Evolutionary conservation across 345 rosid genomes (phyloP).

Genomic region (Nasturtium officinale): DNA sequence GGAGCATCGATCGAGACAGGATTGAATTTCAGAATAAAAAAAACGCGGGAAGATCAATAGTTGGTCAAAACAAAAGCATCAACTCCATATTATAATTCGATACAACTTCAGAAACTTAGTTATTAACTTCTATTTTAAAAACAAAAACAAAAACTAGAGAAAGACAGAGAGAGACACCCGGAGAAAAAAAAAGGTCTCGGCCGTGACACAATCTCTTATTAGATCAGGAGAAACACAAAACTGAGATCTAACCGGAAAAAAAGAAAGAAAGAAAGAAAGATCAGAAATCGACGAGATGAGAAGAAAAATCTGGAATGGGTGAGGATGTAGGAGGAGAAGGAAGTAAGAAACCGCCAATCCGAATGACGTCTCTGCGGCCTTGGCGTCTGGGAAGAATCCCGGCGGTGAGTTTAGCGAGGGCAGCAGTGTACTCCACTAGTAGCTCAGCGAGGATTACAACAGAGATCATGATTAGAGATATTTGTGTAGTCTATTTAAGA

Average conservation of each 20-base stretch:
- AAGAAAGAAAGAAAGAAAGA: not conserved
- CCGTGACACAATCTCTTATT: not conserved
- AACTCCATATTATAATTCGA: constrained; percentile 6
- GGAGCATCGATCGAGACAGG: not conserved
- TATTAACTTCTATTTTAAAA: not conserved
- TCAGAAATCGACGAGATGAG: constrained; percentile 41
- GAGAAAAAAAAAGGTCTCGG: constrained; percentile 7
- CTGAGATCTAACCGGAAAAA: not conserved
- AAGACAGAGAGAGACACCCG: not conserved
- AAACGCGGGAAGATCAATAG: not conserved
- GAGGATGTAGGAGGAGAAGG: constrained; percentile 25
- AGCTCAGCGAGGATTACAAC: constrained; percentile 55
- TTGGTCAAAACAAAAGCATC: not conserved
- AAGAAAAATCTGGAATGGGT: constrained; percentile 32
- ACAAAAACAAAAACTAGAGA: not conserved
- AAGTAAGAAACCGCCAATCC: constrained; percentile 29
- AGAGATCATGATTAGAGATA: constrained; percentile 45
- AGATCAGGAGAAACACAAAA: constrained; percentile 13
- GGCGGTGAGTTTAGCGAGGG: constrained; percentile 51
- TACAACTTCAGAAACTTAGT: constrained; percentile 1
- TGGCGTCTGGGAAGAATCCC: constrained; percentile 41
- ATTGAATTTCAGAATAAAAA: not conserved
- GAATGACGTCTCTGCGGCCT: constrained; percentile 1
- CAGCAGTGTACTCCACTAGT: constrained; percentile 54
- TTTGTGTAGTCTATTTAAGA: not conserved